Evolutionary conservation across 148 eudicot genomes (phyloP).

Genomic region (Vaccinium myrtillus): DNA sequence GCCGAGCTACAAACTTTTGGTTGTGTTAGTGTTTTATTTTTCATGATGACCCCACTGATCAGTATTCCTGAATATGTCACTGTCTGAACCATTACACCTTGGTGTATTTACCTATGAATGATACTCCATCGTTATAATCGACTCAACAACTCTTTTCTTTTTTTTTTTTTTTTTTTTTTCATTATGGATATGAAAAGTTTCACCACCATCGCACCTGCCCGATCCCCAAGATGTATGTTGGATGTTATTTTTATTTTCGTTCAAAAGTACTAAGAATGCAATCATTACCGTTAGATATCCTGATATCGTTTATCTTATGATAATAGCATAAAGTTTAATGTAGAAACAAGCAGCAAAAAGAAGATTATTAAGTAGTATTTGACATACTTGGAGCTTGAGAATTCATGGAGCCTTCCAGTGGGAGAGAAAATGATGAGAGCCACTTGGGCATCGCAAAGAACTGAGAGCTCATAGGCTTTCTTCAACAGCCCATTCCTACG

Average conservation of each 20-base stretch:
- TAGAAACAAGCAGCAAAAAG: background rate
- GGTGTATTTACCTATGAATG: background rate
- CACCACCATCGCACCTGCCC: background rate
- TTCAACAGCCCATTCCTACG: slow-evolving; percentile 28
- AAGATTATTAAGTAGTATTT: background rate
- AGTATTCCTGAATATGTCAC: no score
- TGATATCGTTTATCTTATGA: background rate
- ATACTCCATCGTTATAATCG: background rate
- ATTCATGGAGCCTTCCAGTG: slow-evolving; percentile 27
- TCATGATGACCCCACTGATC: no score
- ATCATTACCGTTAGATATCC: background rate
- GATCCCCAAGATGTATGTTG: background rate
- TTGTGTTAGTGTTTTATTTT: no score
- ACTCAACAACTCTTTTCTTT: background rate
- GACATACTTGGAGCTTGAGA: slow-evolving; percentile 27
- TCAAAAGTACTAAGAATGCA: no score
- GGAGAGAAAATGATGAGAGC: slow-evolving; percentile 29
- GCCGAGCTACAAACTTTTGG: no score
- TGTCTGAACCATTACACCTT: no score
- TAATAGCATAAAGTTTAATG: background rate
- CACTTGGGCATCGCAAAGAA: slow-evolving; percentile 33
- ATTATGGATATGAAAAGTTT: background rate
- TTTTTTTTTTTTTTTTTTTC: background rate
- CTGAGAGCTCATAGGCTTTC: slow-evolving; percentile 29
- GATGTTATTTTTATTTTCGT: background rate